Evolutionary conservation across 2,329 filamentous ascomycete species (phyloP), one percentile per base, ranked within the genome.

Genomic region (Arthrobotrys iridis): DNA sequence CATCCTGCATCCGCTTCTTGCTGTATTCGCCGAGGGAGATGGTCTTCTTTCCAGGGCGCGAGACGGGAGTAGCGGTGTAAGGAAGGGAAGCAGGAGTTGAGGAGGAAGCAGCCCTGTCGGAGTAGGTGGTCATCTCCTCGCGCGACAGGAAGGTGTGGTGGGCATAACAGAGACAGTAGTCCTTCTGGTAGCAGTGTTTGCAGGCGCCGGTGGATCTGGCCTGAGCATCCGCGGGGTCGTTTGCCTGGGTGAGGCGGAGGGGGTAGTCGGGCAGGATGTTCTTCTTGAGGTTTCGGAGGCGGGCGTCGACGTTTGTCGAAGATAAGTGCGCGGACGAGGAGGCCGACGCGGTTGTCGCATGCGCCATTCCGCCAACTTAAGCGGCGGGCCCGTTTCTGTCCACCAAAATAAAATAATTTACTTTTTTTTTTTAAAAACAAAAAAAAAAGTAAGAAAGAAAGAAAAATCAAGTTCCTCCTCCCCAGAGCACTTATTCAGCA

Each of bases 301-400:
- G 64, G 33, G 59, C 59, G 64, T 76, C 72, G 18, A 68, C 63
- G 40, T 57, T 64, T 26, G 50, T n/a, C n/a, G n/a, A n/a, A n/a
- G n/a, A n/a, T n/a, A n/a, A 24, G 22, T 70, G 72, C 18, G 70
- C 45, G 35, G 70, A 58, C 45, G 65, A 67, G 58, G 72, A 76
- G 64, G 72, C 72, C 70, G 70, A 74, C 70, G 70, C 70, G 70
- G 72, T 76, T 68, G 72, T 76, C 64, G 72, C 63, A 76, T 76
- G 72, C 72, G 72, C 72, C 72, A 76, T 76, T 58, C 67, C 70
- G 72, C 65, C 70, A 48, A n/a, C n/a, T 64, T 46, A 76, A 76
- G 65, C 65, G 65, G 72, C 58, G 70, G 70, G n/a, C n/a, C 70
- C 62, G 55, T 67, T 37, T 60, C 43, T 22, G 43, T 33, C 28